Evolutionary conservation across 176 grass and related monocot species (phyloP).

Genomic region (Phoenix dactylifera): DNA sequence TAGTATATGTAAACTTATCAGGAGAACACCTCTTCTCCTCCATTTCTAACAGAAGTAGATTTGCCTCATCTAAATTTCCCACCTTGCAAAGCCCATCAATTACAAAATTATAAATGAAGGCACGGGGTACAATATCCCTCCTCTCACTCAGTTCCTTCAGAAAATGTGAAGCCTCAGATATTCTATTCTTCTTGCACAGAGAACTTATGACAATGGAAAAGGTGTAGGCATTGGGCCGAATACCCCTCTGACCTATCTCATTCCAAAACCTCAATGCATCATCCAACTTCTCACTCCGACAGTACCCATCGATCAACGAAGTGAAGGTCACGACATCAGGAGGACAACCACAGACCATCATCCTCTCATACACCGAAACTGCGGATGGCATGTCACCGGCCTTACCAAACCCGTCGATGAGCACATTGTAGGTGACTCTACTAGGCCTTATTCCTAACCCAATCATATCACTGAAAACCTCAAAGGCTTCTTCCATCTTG

Average conservation of each 20-base stretch:
- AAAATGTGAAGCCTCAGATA: constrained; percentile 46
- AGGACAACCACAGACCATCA: constrained; percentile 40
- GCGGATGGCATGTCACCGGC: constrained; percentile 43
- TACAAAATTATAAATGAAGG: constrained; percentile 83
- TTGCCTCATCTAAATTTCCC: constrained; percentile 70
- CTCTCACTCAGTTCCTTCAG: constrained; percentile 49
- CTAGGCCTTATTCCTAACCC: constrained; percentile 43
- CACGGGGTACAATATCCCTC: constrained; percentile 47
- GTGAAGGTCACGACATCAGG: constrained; percentile 88
- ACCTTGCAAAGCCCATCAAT: constrained; percentile 71
- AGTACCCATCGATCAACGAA: constrained; percentile 94
- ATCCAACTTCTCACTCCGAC: constrained; percentile 54
- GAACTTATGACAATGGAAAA: constrained; percentile 69
- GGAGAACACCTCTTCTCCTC: constrained; percentile 48
- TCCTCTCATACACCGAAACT: constrained; percentile 54
- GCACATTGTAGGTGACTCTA: constrained; percentile 72
- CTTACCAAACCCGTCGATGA: constrained; percentile 91
- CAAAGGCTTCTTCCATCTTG: constrained; percentile 50
- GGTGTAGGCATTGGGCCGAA: constrained; percentile 67
- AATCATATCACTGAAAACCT: constrained; percentile 71
- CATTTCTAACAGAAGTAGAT: constrained; percentile 51
- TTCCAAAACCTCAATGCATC: constrained; percentile 62
- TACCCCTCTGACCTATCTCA: constrained; percentile 43
- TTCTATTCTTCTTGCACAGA: constrained; percentile 67
- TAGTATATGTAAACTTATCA: constrained; percentile 95